Base-by-base conservation (phyloP, 768 basidiomycete genomes). In the Dioszegia aurantiaca region DNA sequence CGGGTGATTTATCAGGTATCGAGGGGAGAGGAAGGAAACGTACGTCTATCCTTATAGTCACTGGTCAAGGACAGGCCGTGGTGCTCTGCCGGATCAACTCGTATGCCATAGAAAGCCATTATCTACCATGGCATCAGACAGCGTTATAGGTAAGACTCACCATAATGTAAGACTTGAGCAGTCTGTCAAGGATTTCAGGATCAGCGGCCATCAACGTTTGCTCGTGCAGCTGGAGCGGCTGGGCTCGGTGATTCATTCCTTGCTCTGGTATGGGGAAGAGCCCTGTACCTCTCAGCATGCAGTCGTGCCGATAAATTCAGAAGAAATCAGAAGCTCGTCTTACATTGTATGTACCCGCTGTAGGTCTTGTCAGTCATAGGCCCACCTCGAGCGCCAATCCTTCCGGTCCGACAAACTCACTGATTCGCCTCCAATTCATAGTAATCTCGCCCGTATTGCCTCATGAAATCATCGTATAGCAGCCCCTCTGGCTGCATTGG, bases 231-330 rank as follows among this genome's bases (percentile, higher is more conserved):
- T 65, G 48, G 2, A 75, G 56, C n/a, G 73, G 71, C 24, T 64
- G 61, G 23, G 73, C 65, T 12, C 21, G 59, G 23, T 62, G 61
- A 45, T 75, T 75, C 16, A 75, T 64, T 16, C 73, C 73, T 46
- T 62, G 65, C 58, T 73, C 72, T 12, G 63, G 65, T 24, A 75
- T 75, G 3, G 73, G 73, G 44, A 71, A 75, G 39, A 75, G 51
- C 73, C 73, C 70, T 72, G 31, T 3, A 26, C 19, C 37, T 23
- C 27, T 54, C 24, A 54, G 39, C 23, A 11, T 17, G 36, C 5
- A 24, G 21, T 12, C 27, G 14, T 19, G 19, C 21, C 10, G 46
- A 56, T 37, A 46, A 17, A 42, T 21, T 33, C 23, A 19, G 26
- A 2, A 19, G n/a, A 4, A 33, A 6, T 10, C 14, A 45, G 21